Percentiles rank a stretch among this genome's conserved stretches.
These are phyloP conservation scores for Sclerotinia subarctica DNA, from an alignment of 2,329 filamentous ascomycete species.

Conservation along the genomic window DNA sequence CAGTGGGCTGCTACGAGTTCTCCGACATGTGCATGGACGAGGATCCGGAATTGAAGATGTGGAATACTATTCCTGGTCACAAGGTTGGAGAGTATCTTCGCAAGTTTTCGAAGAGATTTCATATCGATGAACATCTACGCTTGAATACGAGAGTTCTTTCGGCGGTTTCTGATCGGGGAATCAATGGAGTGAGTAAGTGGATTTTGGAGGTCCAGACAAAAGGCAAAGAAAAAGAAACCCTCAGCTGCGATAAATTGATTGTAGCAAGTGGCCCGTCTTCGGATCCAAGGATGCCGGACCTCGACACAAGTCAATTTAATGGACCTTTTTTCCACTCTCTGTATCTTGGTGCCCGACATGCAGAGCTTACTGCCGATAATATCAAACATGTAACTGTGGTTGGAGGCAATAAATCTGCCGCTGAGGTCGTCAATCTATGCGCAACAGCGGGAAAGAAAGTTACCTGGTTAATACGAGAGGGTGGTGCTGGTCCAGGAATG, in stretches of 20 bases:
- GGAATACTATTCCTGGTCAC: slow-evolving; percentile 17
- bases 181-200: slow-evolving; percentile 2
- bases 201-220: slow-evolving; percentile 16
- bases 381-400: slow-evolving; percentile 24
- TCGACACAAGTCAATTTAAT: slow-evolving; percentile 19
- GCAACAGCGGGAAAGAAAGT: slow-evolving; percentile 25
- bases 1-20: slow-evolving; percentile 68
- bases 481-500: slow-evolving; percentile 22
- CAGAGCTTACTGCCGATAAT: slow-evolving; percentile 17
- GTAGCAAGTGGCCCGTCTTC: slow-evolving; percentile 24
- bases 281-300: slow-evolving; percentile 22
- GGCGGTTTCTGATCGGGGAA: not conserved
- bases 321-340: slow-evolving; percentile 23
- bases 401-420: slow-evolving; percentile 27
- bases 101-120: slow-evolving; percentile 23
- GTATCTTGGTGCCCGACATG: slow-evolving; percentile 18
- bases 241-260: slow-evolving; percentile 20
- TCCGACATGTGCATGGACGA: slow-evolving; percentile 58
- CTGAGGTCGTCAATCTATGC: slow-evolving; percentile 23
- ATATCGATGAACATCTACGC: slow-evolving; percentile 14
- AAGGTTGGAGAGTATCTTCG: slow-evolving; percentile 28
- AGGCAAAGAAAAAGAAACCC: slow-evolving; percentile 1
- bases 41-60: slow-evolving; percentile 17
- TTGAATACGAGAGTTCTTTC: slow-evolving; percentile 44
- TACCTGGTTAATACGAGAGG: slow-evolving; percentile 26